Percentiles rank a stretch among this genome's conserved stretches.
Evolutionary conservation across 352 stramenopile genomes (phyloP).

Genomic region (Phytopythium delawarense): DNA sequence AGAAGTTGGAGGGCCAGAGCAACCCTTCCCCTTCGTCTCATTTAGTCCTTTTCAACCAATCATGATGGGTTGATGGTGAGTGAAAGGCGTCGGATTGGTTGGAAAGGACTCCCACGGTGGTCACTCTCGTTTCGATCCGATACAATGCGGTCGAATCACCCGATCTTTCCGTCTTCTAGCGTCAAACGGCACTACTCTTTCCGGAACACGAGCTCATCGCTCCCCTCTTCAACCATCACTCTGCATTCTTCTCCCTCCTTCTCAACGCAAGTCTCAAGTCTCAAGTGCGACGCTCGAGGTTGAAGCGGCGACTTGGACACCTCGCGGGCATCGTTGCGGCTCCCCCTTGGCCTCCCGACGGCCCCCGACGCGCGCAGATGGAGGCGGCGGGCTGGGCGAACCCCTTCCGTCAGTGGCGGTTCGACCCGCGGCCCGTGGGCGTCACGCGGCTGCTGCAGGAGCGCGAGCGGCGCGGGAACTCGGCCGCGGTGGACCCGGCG

Average conservation of each 20-base stretch:
- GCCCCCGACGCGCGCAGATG: neutral
- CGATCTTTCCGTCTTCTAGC: neutral
- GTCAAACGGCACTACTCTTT: neutral
- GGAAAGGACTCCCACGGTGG: neutral
- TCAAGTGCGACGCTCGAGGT: neutral
- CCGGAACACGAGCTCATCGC: neutral
- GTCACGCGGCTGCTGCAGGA: conserved; percentile 43
- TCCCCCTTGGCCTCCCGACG: neutral
- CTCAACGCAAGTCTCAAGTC: neutral
- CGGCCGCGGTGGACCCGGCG: conserved; percentile 31
- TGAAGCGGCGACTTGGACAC: neutral
- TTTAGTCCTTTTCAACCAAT: neutral
- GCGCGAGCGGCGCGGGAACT: conserved; percentile 49
- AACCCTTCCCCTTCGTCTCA: neutral
- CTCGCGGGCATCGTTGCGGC: too few relatives aligned
- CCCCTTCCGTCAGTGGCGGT: conserved; percentile 31
- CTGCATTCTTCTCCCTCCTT: neutral
- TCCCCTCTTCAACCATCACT: neutral
- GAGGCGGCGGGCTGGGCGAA: neutral
- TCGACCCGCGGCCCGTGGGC: conserved; percentile 16
- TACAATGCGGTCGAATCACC: neutral
- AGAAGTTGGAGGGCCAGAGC: neutral
- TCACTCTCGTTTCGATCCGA: neutral
- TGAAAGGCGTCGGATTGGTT: neutral
- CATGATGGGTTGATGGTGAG: neutral